phyloP scores from a whole-genome alignment of 169 alveolate genomes.

The Plasmodium coatneyi region DNA sequence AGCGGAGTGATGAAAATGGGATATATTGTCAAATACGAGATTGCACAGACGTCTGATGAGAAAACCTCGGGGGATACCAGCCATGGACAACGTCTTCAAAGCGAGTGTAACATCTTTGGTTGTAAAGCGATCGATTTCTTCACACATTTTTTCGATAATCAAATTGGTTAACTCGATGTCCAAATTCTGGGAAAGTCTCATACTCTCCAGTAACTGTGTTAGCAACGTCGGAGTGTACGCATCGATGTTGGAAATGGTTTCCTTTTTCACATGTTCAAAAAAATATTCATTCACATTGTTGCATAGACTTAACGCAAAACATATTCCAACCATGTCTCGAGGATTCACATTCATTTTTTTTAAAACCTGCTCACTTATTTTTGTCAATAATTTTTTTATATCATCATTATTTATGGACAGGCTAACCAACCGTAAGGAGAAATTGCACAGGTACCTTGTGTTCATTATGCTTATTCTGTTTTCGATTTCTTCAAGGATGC shows the following conservation, averaged over 20 bases:
- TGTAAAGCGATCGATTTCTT: slow-evolving; percentile 75
- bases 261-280: slow-evolving; percentile 75
- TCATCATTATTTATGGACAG: slow-evolving; percentile 69
- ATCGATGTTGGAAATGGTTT: slow-evolving; percentile 68
- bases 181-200: slow-evolving; percentile 73
- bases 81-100: slow-evolving; percentile 72
- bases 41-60: slow-evolving; percentile 69
- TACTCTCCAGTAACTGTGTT: slow-evolving; percentile 75
- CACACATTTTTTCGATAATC: slow-evolving; percentile 74
- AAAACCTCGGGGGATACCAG: slow-evolving; percentile 75
- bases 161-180: slow-evolving; percentile 74
- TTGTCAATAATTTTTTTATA: slow-evolving; percentile 56
- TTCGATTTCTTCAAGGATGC: slow-evolving; percentile 72
- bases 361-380: slow-evolving; percentile 61
- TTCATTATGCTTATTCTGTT: slow-evolving; percentile 67
- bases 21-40: slow-evolving; percentile 69
- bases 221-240: slow-evolving; percentile 75
- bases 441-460: slow-evolving; percentile 69
- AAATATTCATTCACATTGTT: slow-evolving; percentile 74
- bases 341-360: slow-evolving; percentile 73
- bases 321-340: slow-evolving; percentile 73
- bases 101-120: slow-evolving; percentile 73
- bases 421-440: slow-evolving; percentile 58
- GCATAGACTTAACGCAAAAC: slow-evolving; percentile 72
- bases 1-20: slow-evolving; percentile 68